Evolutionary conservation across 768 basidiomycete genomes (phyloP).

Genomic region (Tephrocybe sp.): DNA sequence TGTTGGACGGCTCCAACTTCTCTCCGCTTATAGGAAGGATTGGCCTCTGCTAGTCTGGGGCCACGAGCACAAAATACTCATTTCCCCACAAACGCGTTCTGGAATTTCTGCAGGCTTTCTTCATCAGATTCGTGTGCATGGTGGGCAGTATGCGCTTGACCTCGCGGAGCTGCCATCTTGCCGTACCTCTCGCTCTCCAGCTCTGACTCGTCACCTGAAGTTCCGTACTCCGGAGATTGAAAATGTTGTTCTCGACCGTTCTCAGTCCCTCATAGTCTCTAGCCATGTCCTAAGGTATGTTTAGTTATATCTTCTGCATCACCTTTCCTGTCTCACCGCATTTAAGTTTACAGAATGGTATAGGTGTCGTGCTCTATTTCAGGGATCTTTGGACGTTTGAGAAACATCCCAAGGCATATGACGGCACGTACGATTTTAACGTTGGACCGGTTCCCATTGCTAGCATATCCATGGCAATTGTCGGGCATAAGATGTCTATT

Average conservation of each 20-base stretch:
- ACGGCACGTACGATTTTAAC: slow-evolving; percentile 40
- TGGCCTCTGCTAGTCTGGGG: slow-evolving; percentile 51
- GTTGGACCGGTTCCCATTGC: slow-evolving; percentile 35
- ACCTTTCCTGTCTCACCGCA: slow-evolving; percentile 5
- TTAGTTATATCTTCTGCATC: slow-evolving; percentile 1
- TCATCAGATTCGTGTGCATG: slow-evolving; percentile 40
- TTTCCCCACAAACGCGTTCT: slow-evolving; percentile 35
- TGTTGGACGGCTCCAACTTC: slow-evolving; percentile 42
- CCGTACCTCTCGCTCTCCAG: slow-evolving; percentile 41
- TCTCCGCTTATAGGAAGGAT: slow-evolving; percentile 45
- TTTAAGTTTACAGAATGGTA: slow-evolving; percentile 36
- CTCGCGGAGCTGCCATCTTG: slow-evolving; percentile 50
- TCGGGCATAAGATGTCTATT: slow-evolving; percentile 43
- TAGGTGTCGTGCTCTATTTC: slow-evolving; percentile 49
- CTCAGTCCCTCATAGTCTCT: slow-evolving; percentile 45
- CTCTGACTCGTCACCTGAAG: slow-evolving; percentile 44
- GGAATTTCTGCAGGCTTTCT: slow-evolving; percentile 48
- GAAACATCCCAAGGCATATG: slow-evolving; percentile 47
- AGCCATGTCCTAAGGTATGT: slow-evolving; percentile 40
- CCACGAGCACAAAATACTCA: slow-evolving; percentile 43
- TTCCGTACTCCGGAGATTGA: slow-evolving; percentile 44
- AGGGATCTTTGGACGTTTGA: slow-evolving; percentile 56
- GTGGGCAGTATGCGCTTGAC: slow-evolving; percentile 40
- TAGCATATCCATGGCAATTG: slow-evolving; percentile 36
- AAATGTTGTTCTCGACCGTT: slow-evolving; percentile 43